Percentiles rank a stretch among this genome's conserved stretches.
These are phyloP conservation scores for Tympanopsis confertula DNA, from an alignment of 2,329 filamentous ascomycete genomes.

Conservation along the genomic window DNA sequence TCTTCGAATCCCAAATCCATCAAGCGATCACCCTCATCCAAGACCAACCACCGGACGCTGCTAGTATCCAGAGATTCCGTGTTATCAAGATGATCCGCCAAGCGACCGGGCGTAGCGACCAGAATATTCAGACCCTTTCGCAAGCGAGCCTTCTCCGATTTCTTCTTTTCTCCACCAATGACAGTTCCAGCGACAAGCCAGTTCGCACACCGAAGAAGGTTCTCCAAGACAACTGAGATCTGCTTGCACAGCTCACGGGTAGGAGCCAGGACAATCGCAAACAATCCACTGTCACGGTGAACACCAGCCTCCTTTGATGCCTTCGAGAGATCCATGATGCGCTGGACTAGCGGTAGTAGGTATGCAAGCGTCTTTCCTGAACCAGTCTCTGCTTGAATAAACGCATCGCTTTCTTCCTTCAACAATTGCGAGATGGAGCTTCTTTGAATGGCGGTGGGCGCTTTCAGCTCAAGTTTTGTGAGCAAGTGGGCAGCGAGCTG, in stretches of 20 bases:
- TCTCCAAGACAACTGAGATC: constrained; percentile 77
- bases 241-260: constrained; percentile 92
- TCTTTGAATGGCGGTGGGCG: constrained; percentile 89
- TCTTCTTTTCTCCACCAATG: constrained; percentile 57
- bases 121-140: constrained; percentile 92
- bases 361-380: constrained; percentile 98
- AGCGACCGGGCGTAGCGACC: constrained; percentile 82
- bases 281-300: constrained; percentile 76
- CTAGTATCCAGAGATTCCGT: constrained; percentile 81
- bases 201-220: constrained; percentile 74
- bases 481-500: constrained; percentile 67
- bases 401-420: constrained; percentile 75
- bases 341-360: constrained; percentile 79
- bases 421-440: constrained; percentile 73
- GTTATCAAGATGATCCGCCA: constrained; percentile 85
- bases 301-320: constrained; percentile 20
- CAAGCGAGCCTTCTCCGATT: constrained; percentile 81
- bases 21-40: constrained; percentile 93
- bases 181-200: constrained; percentile 90
- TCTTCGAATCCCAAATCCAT: constrained; percentile 98
- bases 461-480: constrained; percentile 76
- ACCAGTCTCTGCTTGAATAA: constrained; percentile 92
- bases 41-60: constrained; percentile 81
- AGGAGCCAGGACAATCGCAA: constrained; percentile 86
- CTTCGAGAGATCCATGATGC: constrained; percentile 60